These are phyloP conservation scores for Botryotinia calthae DNA, from an alignment of 2,329 filamentous ascomycete genomes.

Conservation along the genomic window DNA sequence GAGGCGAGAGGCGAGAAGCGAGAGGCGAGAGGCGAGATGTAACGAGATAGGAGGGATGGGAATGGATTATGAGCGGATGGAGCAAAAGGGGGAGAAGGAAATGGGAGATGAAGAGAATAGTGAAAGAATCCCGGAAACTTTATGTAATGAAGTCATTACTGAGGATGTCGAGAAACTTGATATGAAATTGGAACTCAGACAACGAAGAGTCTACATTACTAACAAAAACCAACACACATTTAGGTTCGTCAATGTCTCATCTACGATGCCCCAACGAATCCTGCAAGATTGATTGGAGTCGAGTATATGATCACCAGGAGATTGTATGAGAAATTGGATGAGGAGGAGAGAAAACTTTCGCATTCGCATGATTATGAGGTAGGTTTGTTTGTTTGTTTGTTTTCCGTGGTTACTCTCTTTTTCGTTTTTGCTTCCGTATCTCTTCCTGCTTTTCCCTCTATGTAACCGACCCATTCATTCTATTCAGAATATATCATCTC, in stretches of 20 bases:
- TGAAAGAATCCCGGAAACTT: not conserved
- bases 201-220: not conserved
- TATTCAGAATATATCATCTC: too few relatives aligned
- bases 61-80: not conserved
- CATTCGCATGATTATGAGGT: slow-evolving; percentile 65
- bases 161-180: not conserved
- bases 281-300: slow-evolving; percentile 74
- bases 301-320: slow-evolving; percentile 70
- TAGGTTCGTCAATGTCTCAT: slow-evolving; percentile 69
- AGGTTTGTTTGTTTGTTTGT: too few relatives aligned
- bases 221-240: not conserved
- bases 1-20: too few relatives aligned
- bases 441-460: not conserved
- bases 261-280: slow-evolving; percentile 67
- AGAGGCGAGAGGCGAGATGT: not conserved
- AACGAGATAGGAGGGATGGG: fast-evolving
- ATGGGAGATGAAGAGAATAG: not conserved
- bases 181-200: not conserved
- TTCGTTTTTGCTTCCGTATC: slow-evolving; percentile 67
- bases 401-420: slow-evolving; percentile 42
- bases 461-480: too few relatives aligned
- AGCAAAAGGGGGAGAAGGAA: not conserved
- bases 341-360: slow-evolving; percentile 72
- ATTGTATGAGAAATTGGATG: slow-evolving; percentile 63
- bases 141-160: not conserved